These are phyloP conservation scores for Euphrasia arctica DNA, from an alignment of 305 asterid genomes.

Conservation along the genomic window DNA sequence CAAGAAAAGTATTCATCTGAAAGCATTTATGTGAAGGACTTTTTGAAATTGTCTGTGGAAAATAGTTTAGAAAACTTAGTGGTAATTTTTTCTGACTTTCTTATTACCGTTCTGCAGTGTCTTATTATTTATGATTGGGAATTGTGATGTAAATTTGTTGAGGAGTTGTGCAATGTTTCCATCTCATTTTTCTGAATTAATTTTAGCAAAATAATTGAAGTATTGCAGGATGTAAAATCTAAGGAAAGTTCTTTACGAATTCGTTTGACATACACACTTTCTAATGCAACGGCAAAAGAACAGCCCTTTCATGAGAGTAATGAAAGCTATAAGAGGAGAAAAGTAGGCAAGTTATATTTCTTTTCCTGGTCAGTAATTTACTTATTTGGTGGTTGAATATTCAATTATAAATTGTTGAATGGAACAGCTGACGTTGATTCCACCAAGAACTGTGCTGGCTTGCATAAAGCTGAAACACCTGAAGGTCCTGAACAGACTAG, in stretches of 20 bases:
- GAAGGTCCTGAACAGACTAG: conserved; percentile 28
- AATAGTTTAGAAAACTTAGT: conserved; percentile 53
- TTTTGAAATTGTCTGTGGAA: conserved; percentile 52
- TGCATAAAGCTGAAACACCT: conserved; percentile 27
- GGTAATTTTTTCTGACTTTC: conserved; percentile 39
- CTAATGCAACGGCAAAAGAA: conserved; percentile 40
- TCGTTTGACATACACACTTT: conserved; percentile 54
- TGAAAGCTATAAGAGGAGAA: conserved; percentile 75
- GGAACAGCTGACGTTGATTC: conserved; percentile 43
- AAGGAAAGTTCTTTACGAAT: conserved; percentile 50
- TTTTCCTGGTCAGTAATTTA: neutral
- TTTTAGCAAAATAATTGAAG: conserved; percentile 11
- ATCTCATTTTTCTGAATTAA: conserved; percentile 13
- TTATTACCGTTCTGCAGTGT: neutral
- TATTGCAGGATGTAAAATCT: conserved; percentile 62
- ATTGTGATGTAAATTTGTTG: conserved; percentile 8
- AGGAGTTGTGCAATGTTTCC: conserved; percentile 16
- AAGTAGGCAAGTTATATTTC: conserved; percentile 42
- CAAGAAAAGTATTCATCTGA: conserved; percentile 39
- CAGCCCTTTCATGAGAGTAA: conserved; percentile 36
- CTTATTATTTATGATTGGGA: neutral
- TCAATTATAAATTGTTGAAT: conserved; percentile 15
- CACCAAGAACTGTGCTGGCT: conserved; percentile 32
- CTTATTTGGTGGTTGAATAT: conserved; percentile 15
- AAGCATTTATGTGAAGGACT: conserved; percentile 53